Evolutionary conservation across 2,329 filamentous ascomycete genomes (phyloP), one percentile per base, ranked within the genome.

Genomic region (Bipolaris victoriae): DNA sequence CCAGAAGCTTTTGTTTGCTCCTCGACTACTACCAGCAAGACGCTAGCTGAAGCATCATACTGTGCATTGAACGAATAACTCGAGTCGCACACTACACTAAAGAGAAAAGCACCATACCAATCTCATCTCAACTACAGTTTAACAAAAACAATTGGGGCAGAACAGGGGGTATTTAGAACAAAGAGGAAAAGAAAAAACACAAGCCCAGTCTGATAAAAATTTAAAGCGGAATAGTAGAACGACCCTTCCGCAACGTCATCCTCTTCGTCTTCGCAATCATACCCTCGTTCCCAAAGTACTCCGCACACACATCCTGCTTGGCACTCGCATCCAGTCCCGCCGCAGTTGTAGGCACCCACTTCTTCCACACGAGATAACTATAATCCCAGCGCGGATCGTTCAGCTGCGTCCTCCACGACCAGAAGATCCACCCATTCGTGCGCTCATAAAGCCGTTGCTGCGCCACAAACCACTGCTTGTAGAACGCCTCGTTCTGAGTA

Each of bases 391-490:
- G 68, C 71, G 79, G 82, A 63, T 83, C 80, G 76, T 77, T 54
- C 62, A 80, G 18, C 67, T 84, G 68, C 1, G 72, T 69, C 71
- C 86, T 88, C 85, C 85, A 88, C 0, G 80, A 80, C 85, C 86
- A 88, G 65, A 86, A 88, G 5, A 85, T 70, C 84, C 84, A 87
- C 0, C 84, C 84, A 10, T 77, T 76, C 6, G 78, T 74, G 52
- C 78, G 78, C 73, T 88, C 85, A 65, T 86, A 88, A 0, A 80
- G 73, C 39, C 79, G 76, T 0, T 82, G 78, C 70, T 87, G 85
- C 0, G 85, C 85, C 0, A 82, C 80, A 68, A 84, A 88, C 79
- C 81, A 88, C 45, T 79, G 73, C 43, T 65, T 72, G 68, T 88
- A 88, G 71, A 86, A 88, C 0, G 70, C 73, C 43, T 67, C 61